A percentile compares a stretch with the other conserved stretches of the same genome.
phyloP scores from a whole-genome alignment of 768 basidiomycete genomes.

The Pleurotus cornucopiae region DNA sequence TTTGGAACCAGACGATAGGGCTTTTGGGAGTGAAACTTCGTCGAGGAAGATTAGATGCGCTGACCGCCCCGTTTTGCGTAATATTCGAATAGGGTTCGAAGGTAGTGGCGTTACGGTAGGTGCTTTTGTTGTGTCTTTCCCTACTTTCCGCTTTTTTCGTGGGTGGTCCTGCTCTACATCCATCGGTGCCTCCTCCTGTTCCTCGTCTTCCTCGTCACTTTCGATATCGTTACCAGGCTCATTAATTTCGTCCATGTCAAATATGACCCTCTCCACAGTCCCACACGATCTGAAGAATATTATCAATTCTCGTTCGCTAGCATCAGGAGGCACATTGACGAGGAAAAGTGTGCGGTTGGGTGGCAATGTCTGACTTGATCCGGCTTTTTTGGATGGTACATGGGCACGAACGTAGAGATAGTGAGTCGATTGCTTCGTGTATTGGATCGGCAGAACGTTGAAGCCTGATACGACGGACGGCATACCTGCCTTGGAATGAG shows the following conservation, averaged over 20 bases:
- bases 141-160: slow-evolving; percentile 35
- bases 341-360: slow-evolving; percentile 79
- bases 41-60: slow-evolving; percentile 77
- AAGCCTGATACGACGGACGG: slow-evolving; percentile 32
- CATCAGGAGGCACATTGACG: slow-evolving; percentile 86
- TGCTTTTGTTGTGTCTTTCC: slow-evolving; percentile 24
- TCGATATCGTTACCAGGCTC: neutral
- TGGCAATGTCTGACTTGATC: slow-evolving; percentile 31
- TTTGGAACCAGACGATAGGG: slow-evolving; percentile 51
- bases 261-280: slow-evolving; percentile 69
- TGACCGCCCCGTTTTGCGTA: slow-evolving; percentile 59
- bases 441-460: slow-evolving; percentile 39
- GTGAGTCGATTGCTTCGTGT: slow-evolving; percentile 50
- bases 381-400: slow-evolving; percentile 39
- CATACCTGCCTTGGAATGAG: neutral
- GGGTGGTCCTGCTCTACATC: slow-evolving; percentile 29
- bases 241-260: slow-evolving; percentile 43
- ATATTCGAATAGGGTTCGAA: slow-evolving; percentile 40
- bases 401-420: slow-evolving; percentile 78
- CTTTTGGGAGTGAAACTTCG: slow-evolving; percentile 62
- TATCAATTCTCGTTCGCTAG: slow-evolving; percentile 75
- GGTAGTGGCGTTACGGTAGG: slow-evolving; percentile 66
- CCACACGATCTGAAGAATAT: slow-evolving; percentile 77
- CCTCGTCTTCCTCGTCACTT: slow-evolving; percentile 36
- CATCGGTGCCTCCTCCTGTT: slow-evolving; percentile 22